These are phyloP conservation scores for Peronospora tabacina DNA, from an alignment of 352 stramenopile species.

Conservation along the genomic window DNA sequence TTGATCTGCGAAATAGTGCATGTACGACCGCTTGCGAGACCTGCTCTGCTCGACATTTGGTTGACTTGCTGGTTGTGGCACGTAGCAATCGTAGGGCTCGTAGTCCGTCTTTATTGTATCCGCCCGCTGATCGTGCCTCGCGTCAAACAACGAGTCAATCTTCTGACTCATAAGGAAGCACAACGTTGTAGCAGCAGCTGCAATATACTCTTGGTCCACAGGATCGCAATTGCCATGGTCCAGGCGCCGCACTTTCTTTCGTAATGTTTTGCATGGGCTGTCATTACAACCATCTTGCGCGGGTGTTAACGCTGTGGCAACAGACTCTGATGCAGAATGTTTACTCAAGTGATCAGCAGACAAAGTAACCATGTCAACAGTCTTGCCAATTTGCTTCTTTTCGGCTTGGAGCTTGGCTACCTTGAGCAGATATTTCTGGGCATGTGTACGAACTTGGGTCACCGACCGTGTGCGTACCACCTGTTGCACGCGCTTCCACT, in stretches of 20 bases:
- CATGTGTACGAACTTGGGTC: slow-evolving; percentile 83
- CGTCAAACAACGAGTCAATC: slow-evolving; percentile 74
- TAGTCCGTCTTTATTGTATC: slow-evolving; percentile 43
- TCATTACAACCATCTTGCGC: slow-evolving; percentile 18
- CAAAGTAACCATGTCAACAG: slow-evolving; percentile 20
- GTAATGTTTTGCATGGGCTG: slow-evolving; percentile 27
- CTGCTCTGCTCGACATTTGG: slow-evolving; percentile 18
- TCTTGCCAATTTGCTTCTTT: slow-evolving; percentile 52
- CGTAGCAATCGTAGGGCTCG: slow-evolving; percentile 77
- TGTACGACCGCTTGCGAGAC: slow-evolving; percentile 62
- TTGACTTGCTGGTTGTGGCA: slow-evolving; percentile 8
- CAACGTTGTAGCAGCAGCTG: slow-evolving; percentile 63
- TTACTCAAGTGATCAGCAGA: slow-evolving; percentile 10
- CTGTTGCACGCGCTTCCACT: slow-evolving; percentile 87
- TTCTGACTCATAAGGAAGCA: slow-evolving; percentile 83
- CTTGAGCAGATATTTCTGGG: slow-evolving; percentile 86
- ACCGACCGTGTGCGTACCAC: slow-evolving; percentile 83
- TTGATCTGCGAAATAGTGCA: slow-evolving; percentile 72
- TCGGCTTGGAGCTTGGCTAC: slow-evolving; percentile 84
- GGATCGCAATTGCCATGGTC: slow-evolving; percentile 38
- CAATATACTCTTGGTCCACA: slow-evolving; percentile 76
- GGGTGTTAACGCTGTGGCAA: slow-evolving; percentile 34
- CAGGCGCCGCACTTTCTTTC: slow-evolving; percentile 54
- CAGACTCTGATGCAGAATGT: slow-evolving; percentile 9
- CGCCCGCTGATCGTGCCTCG: slow-evolving; percentile 23